Conservation (phyloP, 495 filamentous ascomycete genomes). For the Daldinia loculata region DNA sequence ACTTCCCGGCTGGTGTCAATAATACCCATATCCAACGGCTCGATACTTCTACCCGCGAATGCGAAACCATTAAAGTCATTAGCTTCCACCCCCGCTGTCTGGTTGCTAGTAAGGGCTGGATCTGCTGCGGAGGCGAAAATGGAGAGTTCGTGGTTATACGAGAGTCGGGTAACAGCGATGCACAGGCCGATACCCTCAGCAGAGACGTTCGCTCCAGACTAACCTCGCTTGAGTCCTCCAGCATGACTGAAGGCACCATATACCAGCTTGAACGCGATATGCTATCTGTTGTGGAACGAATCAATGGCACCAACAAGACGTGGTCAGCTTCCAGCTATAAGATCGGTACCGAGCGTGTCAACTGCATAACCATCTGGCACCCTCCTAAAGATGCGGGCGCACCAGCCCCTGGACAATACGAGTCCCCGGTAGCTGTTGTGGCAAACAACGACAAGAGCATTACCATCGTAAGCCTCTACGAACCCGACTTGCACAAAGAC, state of each 20-base stretch:
- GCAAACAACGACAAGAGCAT: conserved; percentile 91
- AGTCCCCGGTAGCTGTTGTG: conserved; percentile 57
- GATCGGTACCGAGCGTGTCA: conserved; percentile 60
- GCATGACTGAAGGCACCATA: conserved; percentile 48
- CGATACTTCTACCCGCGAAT: conserved; percentile 73
- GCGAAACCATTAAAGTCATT: conserved; percentile 77
- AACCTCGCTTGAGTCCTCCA: conserved; percentile 31
- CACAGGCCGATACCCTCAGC: conserved; percentile 48
- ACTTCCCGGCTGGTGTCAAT: conserved; percentile 75
- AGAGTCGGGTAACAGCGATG: conserved; percentile 40
- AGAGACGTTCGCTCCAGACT: conserved; percentile 28
- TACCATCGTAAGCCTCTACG: conserved; percentile 72
- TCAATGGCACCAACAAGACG: conserved; percentile 47
- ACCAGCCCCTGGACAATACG: conserved; percentile 49
- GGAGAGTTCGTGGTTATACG: conserved; percentile 86
- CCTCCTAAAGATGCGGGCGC: conserved; percentile 44
- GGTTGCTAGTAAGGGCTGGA: conserved; percentile 82
- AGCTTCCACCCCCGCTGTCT: conserved; percentile 87
- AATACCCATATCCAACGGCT: conserved; percentile 72
- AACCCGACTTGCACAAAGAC: conserved; percentile 59
- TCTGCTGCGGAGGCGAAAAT: conserved; percentile 86
- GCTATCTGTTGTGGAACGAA: conserved; percentile 47
- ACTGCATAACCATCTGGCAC: conserved; percentile 66
- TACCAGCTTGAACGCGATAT: conserved; percentile 41
- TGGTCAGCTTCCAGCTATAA: conserved; percentile 51